A percentile compares a stretch with the other conserved stretches of the same genome.
Conservation (phyloP, 805 yeast species). For the Isabelozyma pseudorhagii region DNA sequence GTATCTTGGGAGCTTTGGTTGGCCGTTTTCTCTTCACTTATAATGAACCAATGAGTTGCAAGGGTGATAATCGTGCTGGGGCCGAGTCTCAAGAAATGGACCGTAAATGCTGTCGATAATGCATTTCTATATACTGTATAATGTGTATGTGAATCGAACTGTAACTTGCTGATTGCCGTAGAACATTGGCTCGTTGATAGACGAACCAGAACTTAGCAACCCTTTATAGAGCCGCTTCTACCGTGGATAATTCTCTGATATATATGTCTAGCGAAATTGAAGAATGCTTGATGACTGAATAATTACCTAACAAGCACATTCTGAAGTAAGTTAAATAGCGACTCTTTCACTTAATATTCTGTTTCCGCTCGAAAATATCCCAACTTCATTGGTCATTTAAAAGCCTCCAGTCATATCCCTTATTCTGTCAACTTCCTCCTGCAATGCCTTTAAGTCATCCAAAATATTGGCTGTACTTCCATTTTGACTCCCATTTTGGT, state of each 20-base stretch:
- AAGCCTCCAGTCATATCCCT: constrained; percentile 45
- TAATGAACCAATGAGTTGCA: constrained; percentile 33
- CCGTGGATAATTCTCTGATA: too few species aligned
- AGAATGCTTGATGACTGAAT: too few species aligned
- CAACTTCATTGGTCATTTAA: constrained; percentile 6
- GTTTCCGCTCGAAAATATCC: too few species aligned
- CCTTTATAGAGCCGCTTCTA: too few species aligned
- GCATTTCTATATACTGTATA: neutral
- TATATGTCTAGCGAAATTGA: too few species aligned
- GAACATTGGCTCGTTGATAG: too few species aligned
- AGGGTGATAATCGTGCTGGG: constrained; percentile 4
- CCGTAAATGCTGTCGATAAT: constrained; percentile 21
- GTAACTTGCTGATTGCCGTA: too few species aligned
- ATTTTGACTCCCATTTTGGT: constrained; percentile 5
- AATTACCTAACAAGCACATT: too few species aligned
- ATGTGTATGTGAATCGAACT: neutral
- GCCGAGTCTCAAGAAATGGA: constrained; percentile 10
- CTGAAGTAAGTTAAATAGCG: too few species aligned
- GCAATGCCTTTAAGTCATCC: constrained; percentile 63
- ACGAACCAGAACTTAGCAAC: too few species aligned
- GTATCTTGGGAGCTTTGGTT: constrained; percentile 58
- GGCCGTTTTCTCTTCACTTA: constrained; percentile 55
- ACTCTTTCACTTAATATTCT: too few species aligned
- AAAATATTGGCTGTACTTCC: constrained; percentile 50
- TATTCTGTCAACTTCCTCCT: constrained; percentile 65